These are phyloP conservation scores for Xylaria longipes DNA, from an alignment of 495 filamentous ascomycete species.

Conservation along the genomic window DNA sequence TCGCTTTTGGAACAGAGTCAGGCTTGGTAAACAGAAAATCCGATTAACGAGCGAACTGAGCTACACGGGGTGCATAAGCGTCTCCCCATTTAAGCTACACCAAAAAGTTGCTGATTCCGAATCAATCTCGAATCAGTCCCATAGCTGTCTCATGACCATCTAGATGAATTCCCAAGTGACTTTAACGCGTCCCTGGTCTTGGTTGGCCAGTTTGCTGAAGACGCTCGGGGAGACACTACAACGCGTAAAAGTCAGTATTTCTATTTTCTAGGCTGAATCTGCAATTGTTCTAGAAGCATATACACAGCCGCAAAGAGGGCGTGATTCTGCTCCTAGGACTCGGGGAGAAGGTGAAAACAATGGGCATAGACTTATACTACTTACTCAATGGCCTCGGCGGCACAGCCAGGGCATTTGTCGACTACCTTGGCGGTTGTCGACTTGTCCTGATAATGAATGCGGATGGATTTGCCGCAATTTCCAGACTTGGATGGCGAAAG, in stretches of 20 bases:
- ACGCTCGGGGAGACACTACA: constrained; percentile 47
- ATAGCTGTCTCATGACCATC: neutral
- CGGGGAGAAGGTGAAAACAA: neutral
- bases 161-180: constrained; percentile 48
- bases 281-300: too few relatives aligned
- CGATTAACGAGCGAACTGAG: constrained; percentile 6
- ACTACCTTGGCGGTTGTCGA: constrained; percentile 62
- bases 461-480: constrained; percentile 67
- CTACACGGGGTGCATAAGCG: neutral
- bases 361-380: neutral
- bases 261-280: neutral
- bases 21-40: neutral
- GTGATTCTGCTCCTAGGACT: neutral
- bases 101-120: neutral
- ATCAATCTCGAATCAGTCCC: neutral
- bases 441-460: constrained; percentile 62
- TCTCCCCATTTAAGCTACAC: neutral
- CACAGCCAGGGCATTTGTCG: constrained; percentile 80
- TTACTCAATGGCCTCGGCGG: constrained; percentile 46
- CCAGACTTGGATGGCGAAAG: constrained; percentile 43
- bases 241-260: neutral
- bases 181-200: constrained; percentile 39
- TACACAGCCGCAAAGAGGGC: neutral
- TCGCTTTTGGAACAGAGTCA: neutral
- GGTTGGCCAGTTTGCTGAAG: constrained; percentile 48